Conservation (phyloP, 2,329 filamentous ascomycete species). For the Colletotrichum camelliae region DNA sequence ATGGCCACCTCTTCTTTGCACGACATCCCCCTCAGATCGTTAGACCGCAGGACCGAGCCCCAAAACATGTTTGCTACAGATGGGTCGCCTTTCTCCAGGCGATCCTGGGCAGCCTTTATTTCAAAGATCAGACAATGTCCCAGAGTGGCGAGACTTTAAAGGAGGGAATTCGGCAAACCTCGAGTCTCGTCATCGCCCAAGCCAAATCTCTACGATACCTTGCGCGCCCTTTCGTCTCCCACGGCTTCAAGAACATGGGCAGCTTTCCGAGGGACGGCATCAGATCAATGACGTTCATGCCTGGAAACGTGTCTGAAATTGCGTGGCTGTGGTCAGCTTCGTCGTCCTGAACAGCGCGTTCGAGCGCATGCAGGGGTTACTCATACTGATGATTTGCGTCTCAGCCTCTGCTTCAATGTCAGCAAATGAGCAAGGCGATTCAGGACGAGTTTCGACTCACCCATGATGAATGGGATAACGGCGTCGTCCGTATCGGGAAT, state of each 20-base stretch:
- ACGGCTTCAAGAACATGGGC: not conserved
- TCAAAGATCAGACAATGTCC: too few relatives aligned
- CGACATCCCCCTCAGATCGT: not conserved
- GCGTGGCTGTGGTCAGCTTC: not conserved
- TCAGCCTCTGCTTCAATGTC: not conserved
- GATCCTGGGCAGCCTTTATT: not conserved
- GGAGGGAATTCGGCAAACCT: too few relatives aligned
- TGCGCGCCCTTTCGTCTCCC: not conserved
- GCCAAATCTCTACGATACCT: not conserved
- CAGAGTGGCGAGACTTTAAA: too few relatives aligned
- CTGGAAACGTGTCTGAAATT: not conserved
- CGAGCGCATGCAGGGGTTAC: rapidly evolving
- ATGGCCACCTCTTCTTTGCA: not conserved
- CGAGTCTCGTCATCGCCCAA: not conserved
- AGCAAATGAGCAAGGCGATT: not conserved
- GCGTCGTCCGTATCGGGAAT: not conserved
- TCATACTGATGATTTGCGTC: not conserved
- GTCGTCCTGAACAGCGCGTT: rapidly evolving
- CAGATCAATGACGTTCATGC: not conserved
- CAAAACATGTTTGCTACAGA: not conserved
- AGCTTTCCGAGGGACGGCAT: not conserved
- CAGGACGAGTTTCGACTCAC: not conserved
- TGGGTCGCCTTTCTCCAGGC: not conserved
- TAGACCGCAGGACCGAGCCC: not conserved
- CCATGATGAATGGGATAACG: not conserved